Evolutionary conservation across 148 eudicot species (phyloP).

Genomic region (Fagopyrum esculentum): DNA sequence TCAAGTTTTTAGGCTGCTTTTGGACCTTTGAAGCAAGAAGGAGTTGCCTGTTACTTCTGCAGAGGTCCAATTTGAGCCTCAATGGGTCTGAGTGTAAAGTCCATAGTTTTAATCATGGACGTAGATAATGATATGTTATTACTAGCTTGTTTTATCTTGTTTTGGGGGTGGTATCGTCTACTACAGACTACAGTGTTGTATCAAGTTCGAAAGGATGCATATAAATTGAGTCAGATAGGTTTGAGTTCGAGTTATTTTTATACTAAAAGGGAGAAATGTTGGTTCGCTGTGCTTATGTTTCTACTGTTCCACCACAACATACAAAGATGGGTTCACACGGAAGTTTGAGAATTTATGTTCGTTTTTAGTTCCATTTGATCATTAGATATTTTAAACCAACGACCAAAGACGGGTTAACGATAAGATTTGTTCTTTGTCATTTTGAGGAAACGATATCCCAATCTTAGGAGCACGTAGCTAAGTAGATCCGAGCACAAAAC

Average conservation of each 20-base stretch:
- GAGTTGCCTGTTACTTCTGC: background rate
- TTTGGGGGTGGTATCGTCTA: background rate
- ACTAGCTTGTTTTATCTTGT: background rate
- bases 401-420: too few species aligned
- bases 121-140: background rate
- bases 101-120: background rate
- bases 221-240: background rate
- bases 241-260: background rate
- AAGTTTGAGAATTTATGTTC: too few species aligned
- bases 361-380: too few species aligned
- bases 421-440: too few species aligned
- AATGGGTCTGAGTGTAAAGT: background rate
- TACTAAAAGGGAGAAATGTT: too few species aligned
- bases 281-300: too few species aligned
- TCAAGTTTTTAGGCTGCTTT: background rate
- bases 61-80: slow-evolving; percentile 3
- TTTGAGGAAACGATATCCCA: too few species aligned
- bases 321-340: too few species aligned
- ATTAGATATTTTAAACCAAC: too few species aligned
- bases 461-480: too few species aligned
- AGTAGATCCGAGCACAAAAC: too few species aligned
- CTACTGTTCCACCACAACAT: too few species aligned
- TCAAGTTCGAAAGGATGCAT: background rate
- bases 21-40: slow-evolving; percentile 8
- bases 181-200: background rate